Conservation (phyloP, 1,139 yeast genomes). For the Yamadazyma atlantica region DNA sequence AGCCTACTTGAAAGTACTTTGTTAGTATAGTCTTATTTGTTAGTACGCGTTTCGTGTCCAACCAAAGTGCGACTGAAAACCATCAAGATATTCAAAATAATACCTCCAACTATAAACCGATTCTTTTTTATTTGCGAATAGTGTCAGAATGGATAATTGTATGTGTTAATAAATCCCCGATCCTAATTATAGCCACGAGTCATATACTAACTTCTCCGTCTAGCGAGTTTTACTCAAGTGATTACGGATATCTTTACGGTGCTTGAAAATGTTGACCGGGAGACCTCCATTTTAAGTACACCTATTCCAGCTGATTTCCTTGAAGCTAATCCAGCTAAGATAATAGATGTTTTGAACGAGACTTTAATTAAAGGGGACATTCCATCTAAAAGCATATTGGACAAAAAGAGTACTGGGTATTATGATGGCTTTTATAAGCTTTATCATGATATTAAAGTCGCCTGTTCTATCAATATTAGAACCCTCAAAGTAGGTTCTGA, state of each 20-base stretch:
- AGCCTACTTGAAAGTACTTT: too few relatives aligned
- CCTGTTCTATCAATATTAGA: conserved; percentile 51
- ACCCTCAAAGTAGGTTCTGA: conserved; percentile 55
- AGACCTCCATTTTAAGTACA: conserved; percentile 33
- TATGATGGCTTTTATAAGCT: conserved; percentile 41
- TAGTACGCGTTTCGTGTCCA: neutral
- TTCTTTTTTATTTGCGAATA: neutral
- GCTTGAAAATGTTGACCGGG: conserved; percentile 28
- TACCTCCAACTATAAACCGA: too few relatives aligned
- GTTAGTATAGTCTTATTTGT: too few relatives aligned
- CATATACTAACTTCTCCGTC: neutral
- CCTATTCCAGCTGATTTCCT: conserved; percentile 46
- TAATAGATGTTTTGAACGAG: conserved; percentile 35
- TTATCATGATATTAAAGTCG: conserved; percentile 74
- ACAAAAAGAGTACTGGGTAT: neutral
- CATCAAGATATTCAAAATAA: neutral
- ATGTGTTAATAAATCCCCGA: too few relatives aligned
- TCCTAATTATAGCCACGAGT: neutral
- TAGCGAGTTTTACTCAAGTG: conserved; percentile 5
- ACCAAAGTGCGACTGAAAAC: neutral
- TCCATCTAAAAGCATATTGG: conserved; percentile 14
- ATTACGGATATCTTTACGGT: conserved; percentile 12
- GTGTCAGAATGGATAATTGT: neutral
- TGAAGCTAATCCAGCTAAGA: conserved; percentile 43
- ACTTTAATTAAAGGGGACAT: conserved; percentile 27